A percentile compares a stretch with the other conserved stretches of the same genome.
Evolutionary conservation across 345 rosid species (phyloP).

Genomic region (Citrus mangshanensis): DNA sequence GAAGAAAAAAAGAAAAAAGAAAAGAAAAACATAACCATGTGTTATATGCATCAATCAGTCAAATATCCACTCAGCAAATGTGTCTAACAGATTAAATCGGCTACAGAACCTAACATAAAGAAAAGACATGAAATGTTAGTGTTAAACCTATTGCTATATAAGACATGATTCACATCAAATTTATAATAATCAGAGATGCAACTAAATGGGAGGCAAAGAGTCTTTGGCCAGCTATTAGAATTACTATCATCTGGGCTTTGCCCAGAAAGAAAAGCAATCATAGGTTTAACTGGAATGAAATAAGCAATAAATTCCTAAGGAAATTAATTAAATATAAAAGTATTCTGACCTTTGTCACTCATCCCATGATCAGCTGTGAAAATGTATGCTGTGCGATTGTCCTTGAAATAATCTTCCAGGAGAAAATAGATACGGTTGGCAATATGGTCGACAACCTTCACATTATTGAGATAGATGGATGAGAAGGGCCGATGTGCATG

Average conservation of each 20-base stretch:
- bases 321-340: not conserved
- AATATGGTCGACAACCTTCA: conserved; percentile 86
- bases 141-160: not conserved
- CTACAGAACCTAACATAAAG: not conserved
- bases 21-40: not conserved
- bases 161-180: not conserved
- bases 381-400: conserved; percentile 80
- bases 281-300: not conserved
- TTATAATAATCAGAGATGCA: not conserved
- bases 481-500: conserved; percentile 97
- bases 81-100: not conserved
- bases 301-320: not conserved
- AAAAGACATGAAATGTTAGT: not conserved
- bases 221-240: not conserved
- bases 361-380: conserved; percentile 98
- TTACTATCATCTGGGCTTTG: not conserved
- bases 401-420: conserved; percentile 80
- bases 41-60: not conserved
- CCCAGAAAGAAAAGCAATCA: not conserved
- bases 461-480: conserved; percentile 90
- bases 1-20: too few species aligned
- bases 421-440: conserved; percentile 74
- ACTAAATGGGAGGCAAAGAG: not conserved
- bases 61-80: not conserved
- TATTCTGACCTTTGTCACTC: conserved; percentile 84